Evolutionary conservation across 2,329 filamentous ascomycete species (phyloP), one percentile per base, ranked within the genome.

Genomic region (Bipolaris victoriae): DNA sequence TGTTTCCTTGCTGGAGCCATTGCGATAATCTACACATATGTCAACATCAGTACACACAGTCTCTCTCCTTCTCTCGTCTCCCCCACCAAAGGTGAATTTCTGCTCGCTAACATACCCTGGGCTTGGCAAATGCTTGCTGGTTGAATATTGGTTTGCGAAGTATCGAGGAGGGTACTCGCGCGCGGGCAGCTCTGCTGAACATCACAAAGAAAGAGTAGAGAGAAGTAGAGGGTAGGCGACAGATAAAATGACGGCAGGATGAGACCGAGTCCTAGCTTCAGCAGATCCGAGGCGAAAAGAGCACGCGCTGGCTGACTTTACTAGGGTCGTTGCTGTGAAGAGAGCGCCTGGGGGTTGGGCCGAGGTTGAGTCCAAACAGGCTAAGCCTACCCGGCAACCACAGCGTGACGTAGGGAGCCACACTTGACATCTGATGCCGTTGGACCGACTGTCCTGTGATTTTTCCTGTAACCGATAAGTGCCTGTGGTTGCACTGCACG

Each of bases 1-100:
- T 78, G 75, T 70, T 81, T 79, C 55, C 73, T 63, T 48, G 67
- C 49, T 57, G 74, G 71, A 44, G 75, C 69, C 75, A 77, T 77
- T 62, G 72, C 61, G 44, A 68, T 31, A 59, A 74, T 69, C 74
- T 77, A 58, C 47, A 40, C 51, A 40, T 16, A 46, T 20, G 9
- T 20, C 40, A 9, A 39, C 11, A 18, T 69, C 26, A 68, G 62
- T 56, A 47, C n/a, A 39, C 31, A 44, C 40, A 16, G 31, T 33
- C 26, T 39, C 9, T 39, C 18, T 39, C n/a, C 10, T 37, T 10
- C n/a, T 29, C 43, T 43, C 22, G 22, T 26, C 6, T 5, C 5
- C 31, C 39, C 47, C 41, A 44, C 44, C 31, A 47, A 22, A 16
- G 5, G 5, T 7, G 11, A 11, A 35, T 24, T 26, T 24, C 10